Evolutionary conservation across 1,284 basidiomycete genomes (phyloP).

Genomic region (Heterobasidion irregulare): DNA sequence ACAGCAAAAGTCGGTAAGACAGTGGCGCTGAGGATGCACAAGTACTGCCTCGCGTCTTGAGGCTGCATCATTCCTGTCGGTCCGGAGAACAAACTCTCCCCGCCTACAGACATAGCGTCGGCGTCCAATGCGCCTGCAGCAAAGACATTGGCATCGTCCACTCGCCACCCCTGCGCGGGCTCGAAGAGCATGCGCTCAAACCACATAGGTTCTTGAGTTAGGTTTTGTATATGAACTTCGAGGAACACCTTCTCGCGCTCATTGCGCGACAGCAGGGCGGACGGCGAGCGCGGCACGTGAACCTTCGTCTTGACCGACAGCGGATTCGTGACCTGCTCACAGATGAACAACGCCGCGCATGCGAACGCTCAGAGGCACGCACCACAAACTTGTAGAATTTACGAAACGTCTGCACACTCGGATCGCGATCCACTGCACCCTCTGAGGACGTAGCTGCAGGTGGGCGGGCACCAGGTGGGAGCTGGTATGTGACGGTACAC

Average conservation of each 20-base stretch:
- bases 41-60: conserved; percentile 75
- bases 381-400: conserved; percentile 89
- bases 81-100: conserved; percentile 45
- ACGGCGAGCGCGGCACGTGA: conserved; percentile 63
- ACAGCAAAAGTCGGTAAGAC: conserved; percentile 38
- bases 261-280: conserved; percentile 47
- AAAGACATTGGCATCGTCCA: conserved; percentile 41
- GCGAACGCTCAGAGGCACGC: conserved; percentile 20
- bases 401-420: conserved; percentile 61
- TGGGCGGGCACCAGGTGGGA: conserved; percentile 42
- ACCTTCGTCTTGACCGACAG: conserved; percentile 88
- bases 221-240: conserved; percentile 83
- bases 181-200: conserved; percentile 74
- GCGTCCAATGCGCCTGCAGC: conserved; percentile 13
- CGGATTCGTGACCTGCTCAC: conserved; percentile 70
- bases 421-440: conserved; percentile 42
- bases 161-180: conserved; percentile 62
- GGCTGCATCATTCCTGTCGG: conserved; percentile 66
- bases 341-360: not conserved
- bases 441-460: conserved; percentile 31
- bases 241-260: conserved; percentile 78
- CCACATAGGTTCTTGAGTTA: conserved; percentile 67
- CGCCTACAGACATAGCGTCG: conserved; percentile 11
- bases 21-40: conserved; percentile 69
- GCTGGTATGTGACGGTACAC: conserved; percentile 64